Percentiles rank a stretch among this genome's conserved stretches.
Evolutionary conservation across 495 filamentous ascomycete species (phyloP).

Genomic region (Ascobolus immersus): DNA sequence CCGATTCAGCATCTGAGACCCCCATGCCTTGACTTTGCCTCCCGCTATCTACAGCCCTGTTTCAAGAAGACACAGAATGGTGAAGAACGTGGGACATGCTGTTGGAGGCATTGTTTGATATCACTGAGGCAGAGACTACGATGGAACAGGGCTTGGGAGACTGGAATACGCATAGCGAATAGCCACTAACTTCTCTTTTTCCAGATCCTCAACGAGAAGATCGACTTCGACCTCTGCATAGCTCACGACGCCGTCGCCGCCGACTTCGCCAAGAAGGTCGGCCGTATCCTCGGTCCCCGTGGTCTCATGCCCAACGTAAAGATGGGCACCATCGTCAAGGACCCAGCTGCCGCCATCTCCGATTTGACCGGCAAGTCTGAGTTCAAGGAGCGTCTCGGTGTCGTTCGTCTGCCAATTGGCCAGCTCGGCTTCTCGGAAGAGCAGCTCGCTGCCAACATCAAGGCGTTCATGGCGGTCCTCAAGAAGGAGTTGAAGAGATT

Average conservation of each 20-base stretch:
- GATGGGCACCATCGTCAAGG: conserved; percentile 60
- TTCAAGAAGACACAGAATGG: too few relatives aligned
- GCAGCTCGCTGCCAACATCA: conserved; percentile 64
- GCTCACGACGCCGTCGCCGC: conserved; percentile 48
- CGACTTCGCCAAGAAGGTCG: too few relatives aligned
- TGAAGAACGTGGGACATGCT: too few relatives aligned
- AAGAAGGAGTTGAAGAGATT: conserved; percentile 49
- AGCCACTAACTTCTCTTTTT: too few relatives aligned
- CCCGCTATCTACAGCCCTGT: too few relatives aligned
- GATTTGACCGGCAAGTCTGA: conserved; percentile 61
- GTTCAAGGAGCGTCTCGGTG: conserved; percentile 64
- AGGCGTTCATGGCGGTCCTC: conserved; percentile 43
- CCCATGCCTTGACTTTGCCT: too few relatives aligned
- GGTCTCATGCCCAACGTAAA: conserved; percentile 82
- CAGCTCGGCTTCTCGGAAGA: conserved; percentile 77
- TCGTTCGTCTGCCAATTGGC: conserved; percentile 66
- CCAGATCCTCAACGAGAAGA: conserved; percentile 18
- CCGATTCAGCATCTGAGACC: too few relatives aligned
- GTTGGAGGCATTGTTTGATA: too few relatives aligned
- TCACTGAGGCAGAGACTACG: too few relatives aligned
- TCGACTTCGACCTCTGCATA: conserved; percentile 74
- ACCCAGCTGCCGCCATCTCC: conserved; percentile 40
- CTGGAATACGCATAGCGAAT: too few relatives aligned
- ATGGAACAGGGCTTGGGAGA: too few relatives aligned
- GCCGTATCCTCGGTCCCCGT: conserved; percentile 58